These are phyloP conservation scores for Golubevia pallescens DNA, from an alignment of 1,284 basidiomycete genomes.

Conservation along the genomic window DNA sequence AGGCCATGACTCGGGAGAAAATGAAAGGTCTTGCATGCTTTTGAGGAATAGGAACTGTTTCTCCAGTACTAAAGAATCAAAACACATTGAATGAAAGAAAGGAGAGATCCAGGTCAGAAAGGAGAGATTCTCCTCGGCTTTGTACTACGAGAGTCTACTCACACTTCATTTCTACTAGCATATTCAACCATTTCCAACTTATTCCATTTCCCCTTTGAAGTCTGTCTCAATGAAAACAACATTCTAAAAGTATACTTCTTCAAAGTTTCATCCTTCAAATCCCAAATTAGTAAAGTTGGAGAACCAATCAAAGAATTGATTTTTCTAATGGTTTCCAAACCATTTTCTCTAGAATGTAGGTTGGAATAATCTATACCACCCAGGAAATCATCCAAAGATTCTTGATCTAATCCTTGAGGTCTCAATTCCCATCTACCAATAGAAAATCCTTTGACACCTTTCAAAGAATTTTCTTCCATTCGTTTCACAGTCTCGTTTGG, in stretches of 20 bases:
- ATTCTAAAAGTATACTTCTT: slow-evolving; percentile 54
- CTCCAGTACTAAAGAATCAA: slow-evolving; percentile 43
- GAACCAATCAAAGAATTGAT: too few species aligned
- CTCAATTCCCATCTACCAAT: slow-evolving; percentile 42
- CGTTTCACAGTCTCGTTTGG: slow-evolving; percentile 45
- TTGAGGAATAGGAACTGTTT: slow-evolving; percentile 48
- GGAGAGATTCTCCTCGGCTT: too few species aligned
- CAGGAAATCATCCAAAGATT: too few species aligned
- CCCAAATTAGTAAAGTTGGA: too few species aligned
- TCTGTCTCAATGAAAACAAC: slow-evolving; percentile 38
- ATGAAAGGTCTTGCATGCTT: slow-evolving; percentile 49
- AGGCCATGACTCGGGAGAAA: slow-evolving; percentile 48
- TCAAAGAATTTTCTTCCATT: slow-evolving; percentile 25
- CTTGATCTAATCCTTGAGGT: not conserved
- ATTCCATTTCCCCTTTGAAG: slow-evolving; percentile 45
- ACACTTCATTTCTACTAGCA: not conserved
- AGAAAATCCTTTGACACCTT: slow-evolving; percentile 42
- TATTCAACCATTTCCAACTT: slow-evolving; percentile 52
- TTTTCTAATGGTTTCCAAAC: too few species aligned
- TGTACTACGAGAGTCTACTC: not conserved
- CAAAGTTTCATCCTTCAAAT: slow-evolving; percentile 34
- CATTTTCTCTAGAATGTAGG: too few species aligned
- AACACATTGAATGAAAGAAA: slow-evolving; percentile 13
- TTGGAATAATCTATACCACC: too few species aligned
- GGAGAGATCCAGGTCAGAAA: not conserved